Base-by-base conservation (phyloP, 2,329 filamentous ascomycete species). In the Monilinia aucupariae region DNA sequence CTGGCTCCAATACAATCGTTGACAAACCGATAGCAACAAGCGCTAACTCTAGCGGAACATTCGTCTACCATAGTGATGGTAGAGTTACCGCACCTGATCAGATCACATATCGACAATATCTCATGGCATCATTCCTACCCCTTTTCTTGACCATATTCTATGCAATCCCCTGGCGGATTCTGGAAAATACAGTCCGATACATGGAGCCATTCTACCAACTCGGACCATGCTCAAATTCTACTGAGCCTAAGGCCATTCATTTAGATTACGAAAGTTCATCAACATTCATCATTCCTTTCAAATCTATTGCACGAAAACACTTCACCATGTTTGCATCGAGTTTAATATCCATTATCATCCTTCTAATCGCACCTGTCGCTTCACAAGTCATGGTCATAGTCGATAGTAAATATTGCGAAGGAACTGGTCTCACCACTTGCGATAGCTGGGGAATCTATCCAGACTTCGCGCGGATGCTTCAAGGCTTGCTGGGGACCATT, bases 11-110 rank as follows among this genome's bases (percentile, higher is more conserved):
- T 25, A 25, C 30, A 25, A 37, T 48, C n/a, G 4, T 34, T 30
- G 10, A 37, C 15, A 50, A 41, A 15, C 56, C 47, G 1, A 32
- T 51, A 41, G 25, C 58, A 13, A 60, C 48, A n/a, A 50, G 47
- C 32, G 58, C 37, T 3, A 52, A 60, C 43, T 60, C 58, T 22
- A 60, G 45, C 8, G 58, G 48, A 41, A 60, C 37, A 43, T 51
- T 30, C 20, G 6, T 60, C 25, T 51, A 51, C 25, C 12, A 60
- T 7, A 37, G 10, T 25, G n/a, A 39, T 27, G 34, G 34, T 10
- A 17, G 2, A 10, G 12, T 51, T 22, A 51, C 48, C 5, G 32
- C 58, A 13, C 25, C 48, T 17, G 9, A n/a, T 43, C 32, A 51
- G 20, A 52, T 52, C 25, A 41, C 58, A 4, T 22, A 41, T n/a